phyloP scores from a whole-genome alignment of 306 rosid genomes.

The Dalbergia cultrata region DNA sequence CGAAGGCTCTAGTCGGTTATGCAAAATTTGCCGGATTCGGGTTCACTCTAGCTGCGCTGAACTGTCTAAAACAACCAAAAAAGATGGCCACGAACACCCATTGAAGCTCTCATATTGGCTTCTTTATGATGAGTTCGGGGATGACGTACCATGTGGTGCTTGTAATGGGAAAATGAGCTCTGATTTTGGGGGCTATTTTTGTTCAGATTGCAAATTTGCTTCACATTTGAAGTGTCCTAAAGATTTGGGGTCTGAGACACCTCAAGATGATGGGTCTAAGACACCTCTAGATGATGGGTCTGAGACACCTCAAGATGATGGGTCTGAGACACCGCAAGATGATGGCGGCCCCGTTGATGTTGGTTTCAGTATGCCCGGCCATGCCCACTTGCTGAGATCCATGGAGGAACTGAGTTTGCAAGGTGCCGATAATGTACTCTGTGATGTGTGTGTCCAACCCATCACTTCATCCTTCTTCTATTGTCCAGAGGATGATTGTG shows the following conservation, averaged over 20 bases:
- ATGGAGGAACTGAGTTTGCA: not conserved
- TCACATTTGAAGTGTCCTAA: not conserved
- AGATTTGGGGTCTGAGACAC: no score
- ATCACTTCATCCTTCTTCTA: not conserved
- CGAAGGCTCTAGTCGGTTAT: not conserved
- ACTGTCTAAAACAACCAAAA: not conserved
- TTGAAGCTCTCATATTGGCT: not conserved
- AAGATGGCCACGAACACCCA: not conserved
- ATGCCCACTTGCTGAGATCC: not conserved
- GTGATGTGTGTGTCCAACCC: constrained; percentile 16
- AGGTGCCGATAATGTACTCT: not conserved
- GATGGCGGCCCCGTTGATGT: not conserved
- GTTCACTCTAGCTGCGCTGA: not conserved
- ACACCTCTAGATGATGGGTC: no score
- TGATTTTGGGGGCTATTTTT: not conserved
- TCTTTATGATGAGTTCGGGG: not conserved
- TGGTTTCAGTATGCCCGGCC: not conserved
- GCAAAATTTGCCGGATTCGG: not conserved
- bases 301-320: not conserved
- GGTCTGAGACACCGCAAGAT: no score
- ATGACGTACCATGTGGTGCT: not conserved
- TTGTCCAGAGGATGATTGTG: not conserved
- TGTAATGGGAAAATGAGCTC: not conserved
- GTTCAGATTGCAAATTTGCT: not conserved
- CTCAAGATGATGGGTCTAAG: no score